These are phyloP conservation scores for Backusella tuberculispora DNA, from an alignment of 192 early-diverging fungal genomes.

Conservation along the genomic window DNA sequence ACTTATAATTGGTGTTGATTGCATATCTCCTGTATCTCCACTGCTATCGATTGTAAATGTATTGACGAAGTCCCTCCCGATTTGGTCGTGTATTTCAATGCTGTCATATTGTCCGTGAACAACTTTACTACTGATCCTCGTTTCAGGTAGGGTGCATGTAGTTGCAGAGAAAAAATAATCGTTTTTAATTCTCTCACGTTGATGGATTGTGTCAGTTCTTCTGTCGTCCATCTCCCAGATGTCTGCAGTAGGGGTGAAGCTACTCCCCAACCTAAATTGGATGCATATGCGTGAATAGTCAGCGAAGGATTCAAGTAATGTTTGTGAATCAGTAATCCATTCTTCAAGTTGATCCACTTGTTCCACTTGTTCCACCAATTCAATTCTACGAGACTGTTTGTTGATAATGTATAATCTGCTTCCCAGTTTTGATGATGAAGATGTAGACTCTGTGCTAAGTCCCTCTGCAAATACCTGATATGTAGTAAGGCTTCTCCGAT, in stretches of 20 bases:
- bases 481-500: slow-evolving; percentile 22
- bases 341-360: not conserved
- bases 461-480: slow-evolving; percentile 10
- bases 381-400: not conserved
- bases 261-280: slow-evolving; percentile 27
- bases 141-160: not conserved
- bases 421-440: not conserved
- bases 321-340: not conserved
- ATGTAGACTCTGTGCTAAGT: not conserved
- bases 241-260: not conserved
- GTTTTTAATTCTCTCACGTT: slow-evolving; percentile 25
- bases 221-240: slow-evolving; percentile 5
- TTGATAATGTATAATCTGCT: too few relatives aligned
- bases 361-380: slow-evolving; percentile 3
- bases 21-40: slow-evolving; percentile 28
- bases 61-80: slow-evolving; percentile 24
- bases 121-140: not conserved
- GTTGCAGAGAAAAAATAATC: slow-evolving; percentile 6
- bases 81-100: slow-evolving; percentile 28
- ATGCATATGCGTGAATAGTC: slow-evolving; percentile 8
- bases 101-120: slow-evolving; percentile 29
- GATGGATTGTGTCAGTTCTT: slow-evolving; percentile 8
- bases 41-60: slow-evolving; percentile 21
- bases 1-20: not conserved
- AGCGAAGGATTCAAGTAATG: not conserved